Evolutionary conservation across 306 rosid genomes (phyloP).

Genomic region (Trifolium repens): DNA sequence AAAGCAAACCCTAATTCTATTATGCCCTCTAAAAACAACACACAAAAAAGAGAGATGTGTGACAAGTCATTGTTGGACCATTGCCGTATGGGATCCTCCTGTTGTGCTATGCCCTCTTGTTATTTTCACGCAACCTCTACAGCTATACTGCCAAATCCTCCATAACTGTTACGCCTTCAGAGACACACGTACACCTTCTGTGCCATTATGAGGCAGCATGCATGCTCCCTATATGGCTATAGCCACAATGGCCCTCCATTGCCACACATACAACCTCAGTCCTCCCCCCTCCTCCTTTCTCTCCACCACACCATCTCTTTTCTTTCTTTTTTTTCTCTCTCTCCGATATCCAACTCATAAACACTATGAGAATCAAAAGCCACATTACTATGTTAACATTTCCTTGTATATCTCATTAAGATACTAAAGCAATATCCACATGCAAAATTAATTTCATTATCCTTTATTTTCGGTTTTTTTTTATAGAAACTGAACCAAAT

Average conservation of each 20-base stretch:
- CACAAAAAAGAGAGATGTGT: not conserved
- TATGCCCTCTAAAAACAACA: not conserved
- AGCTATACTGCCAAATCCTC: not conserved
- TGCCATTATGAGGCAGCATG: not conserved
- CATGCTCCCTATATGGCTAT: not conserved
- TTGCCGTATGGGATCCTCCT: not conserved
- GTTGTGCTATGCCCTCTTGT: not conserved
- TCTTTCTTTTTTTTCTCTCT: not conserved
- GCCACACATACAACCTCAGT: not conserved
- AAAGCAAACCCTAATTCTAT: not conserved
- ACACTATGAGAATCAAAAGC: slow-evolving; percentile 5
- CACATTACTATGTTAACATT: not conserved
- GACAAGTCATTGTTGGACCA: slow-evolving; percentile 1
- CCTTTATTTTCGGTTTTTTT: not conserved
- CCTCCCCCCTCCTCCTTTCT: slow-evolving; percentile 1
- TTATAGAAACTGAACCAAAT: not conserved
- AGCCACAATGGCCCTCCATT: not conserved
- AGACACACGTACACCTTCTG: not conserved
- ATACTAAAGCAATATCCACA: not conserved
- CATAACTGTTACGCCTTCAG: not conserved
- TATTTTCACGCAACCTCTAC: not conserved
- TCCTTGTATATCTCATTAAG: not conserved
- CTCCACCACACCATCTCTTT: not conserved
- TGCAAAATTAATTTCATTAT: not conserved
- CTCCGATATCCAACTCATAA: not conserved